Percentiles rank a stretch among this genome's conserved stretches.
These are phyloP conservation scores for Elsinoe arachidis DNA, from an alignment of 2,329 filamentous ascomycete genomes.

Conservation along the genomic window DNA sequence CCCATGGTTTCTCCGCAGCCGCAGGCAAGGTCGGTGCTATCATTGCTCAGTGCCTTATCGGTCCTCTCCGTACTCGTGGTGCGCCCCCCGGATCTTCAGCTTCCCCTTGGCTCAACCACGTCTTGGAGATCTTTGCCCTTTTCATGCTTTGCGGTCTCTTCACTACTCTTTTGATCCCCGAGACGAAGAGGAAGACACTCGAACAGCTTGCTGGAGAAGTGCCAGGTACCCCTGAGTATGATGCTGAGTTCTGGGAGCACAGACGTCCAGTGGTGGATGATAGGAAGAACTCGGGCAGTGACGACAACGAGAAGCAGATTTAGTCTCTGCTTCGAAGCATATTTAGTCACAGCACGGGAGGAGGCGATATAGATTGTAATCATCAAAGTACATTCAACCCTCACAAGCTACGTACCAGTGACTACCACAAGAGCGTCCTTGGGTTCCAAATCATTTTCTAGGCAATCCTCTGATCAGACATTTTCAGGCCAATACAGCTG, in stretches of 20 bases:
- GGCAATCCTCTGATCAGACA: too few relatives aligned
- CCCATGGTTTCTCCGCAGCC: slow-evolving; percentile 42
- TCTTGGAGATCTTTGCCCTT: slow-evolving; percentile 69
- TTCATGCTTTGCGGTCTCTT: slow-evolving; percentile 70
- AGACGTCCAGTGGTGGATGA: neutral
- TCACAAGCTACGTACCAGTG: too few relatives aligned
- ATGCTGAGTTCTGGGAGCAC: slow-evolving; percentile 22
- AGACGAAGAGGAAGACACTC: slow-evolving; percentile 66
- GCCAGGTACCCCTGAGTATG: slow-evolving; percentile 46
- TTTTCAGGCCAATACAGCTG: too few relatives aligned
- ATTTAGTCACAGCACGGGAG: too few relatives aligned
- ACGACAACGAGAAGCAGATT: slow-evolving; percentile 2
- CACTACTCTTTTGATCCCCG: slow-evolving; percentile 63
- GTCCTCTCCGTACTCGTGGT: slow-evolving; percentile 46
- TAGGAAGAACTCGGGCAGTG: slow-evolving; percentile 3
- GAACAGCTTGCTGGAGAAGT: slow-evolving; percentile 63
- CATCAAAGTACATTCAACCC: too few relatives aligned
- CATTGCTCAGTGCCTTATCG: slow-evolving; percentile 42
- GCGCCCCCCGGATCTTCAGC: slow-evolving; percentile 43
- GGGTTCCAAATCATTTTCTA: too few relatives aligned
- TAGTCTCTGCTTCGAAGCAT: neutral
- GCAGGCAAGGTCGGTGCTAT: slow-evolving; percentile 43
- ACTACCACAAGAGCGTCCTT: too few relatives aligned
- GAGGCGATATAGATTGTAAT: too few relatives aligned
- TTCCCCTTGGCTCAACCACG: slow-evolving; percentile 59